These are phyloP conservation scores for Yamadazyma olivae DNA, from an alignment of 805 yeast genomes.

Conservation along the genomic window DNA sequence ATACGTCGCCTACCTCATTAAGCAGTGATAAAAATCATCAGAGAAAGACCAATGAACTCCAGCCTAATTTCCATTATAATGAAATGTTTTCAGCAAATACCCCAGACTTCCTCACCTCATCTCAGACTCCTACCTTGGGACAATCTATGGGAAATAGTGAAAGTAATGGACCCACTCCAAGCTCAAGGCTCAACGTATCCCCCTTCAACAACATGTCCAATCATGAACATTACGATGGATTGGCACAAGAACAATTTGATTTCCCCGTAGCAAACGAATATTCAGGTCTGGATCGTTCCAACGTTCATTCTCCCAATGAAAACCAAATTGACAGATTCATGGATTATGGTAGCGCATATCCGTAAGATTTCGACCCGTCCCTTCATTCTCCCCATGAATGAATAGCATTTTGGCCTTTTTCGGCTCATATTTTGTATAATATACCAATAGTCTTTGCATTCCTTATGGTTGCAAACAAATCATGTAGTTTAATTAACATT, in stretches of 20 bases:
- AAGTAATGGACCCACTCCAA: constrained; percentile 5
- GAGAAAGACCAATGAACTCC: constrained; percentile 4
- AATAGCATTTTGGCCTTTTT: too few species aligned
- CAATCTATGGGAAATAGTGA: constrained; percentile 6
- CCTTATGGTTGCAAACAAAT: too few species aligned
- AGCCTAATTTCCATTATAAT: constrained; percentile 14
- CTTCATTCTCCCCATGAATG: too few species aligned
- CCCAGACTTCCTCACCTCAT: constrained; percentile 19
- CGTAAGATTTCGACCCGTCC: too few species aligned
- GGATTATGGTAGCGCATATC: constrained; percentile 19
- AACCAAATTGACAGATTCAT: constrained; percentile 17
- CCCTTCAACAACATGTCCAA: constrained; percentile 5
- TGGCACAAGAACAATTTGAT: constrained; percentile 12
- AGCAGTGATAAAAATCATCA: constrained; percentile 6
- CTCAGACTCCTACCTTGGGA: constrained; percentile 14
- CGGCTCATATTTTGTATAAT: too few species aligned
- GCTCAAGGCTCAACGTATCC: constrained; percentile 5
- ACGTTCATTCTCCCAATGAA: constrained; percentile 12
- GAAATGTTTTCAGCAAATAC: constrained; percentile 20
- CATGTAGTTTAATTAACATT: too few species aligned
- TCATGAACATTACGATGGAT: constrained; percentile 8
- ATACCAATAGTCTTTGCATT: too few species aligned
- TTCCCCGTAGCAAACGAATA: constrained; percentile 14
- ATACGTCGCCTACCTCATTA: constrained; percentile 18
- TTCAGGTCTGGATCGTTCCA: constrained; percentile 14